Evolutionary conservation across 345 rosid genomes (phyloP), one percentile per base, ranked within the genome.

Genomic region (Turritis glabra): DNA sequence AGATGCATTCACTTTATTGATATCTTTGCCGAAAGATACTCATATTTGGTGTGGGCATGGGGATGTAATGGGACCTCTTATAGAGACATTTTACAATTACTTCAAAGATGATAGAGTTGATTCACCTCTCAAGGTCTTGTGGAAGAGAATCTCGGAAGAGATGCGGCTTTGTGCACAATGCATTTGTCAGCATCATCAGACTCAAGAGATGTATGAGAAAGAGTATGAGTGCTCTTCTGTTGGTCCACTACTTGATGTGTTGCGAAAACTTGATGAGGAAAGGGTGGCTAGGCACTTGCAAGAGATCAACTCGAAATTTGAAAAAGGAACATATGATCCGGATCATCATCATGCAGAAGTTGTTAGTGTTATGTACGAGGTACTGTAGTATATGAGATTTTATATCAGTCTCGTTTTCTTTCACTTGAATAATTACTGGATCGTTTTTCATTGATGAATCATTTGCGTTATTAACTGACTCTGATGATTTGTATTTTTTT

Each of bases 361-460:
- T 68, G 87, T 91, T 71, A 83, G 83, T 65, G 86, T 95, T 69
- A 92, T 92, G 97, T 95, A 95, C 37, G 99, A 95, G 97, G 99
- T 94, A 82, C 30, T 54, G 77, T 71, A 12, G n/a, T 64, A 38
- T 27, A 15, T 27, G 18, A 26, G 25, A 19, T 23, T 67, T 57
- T 47, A 48, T 50, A 22, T 6, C 19, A 18, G 4, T 43, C 4
- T 38, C 27, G 11, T 55, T 38, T 18, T 48, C 58, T 37, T 53
- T 44, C 27, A 25, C 22, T 43, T 38, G 12, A 14, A 15, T 55
- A 26, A 3, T 47, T 3, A 14, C 59, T 56, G 9, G 53, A 17
- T 48, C 23, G 13, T 41, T 52, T 50, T 27, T 21, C 25, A 5
- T 32, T 76, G 64, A 15, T 60, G 21, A 19, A 43, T 47, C 14